These are phyloP conservation scores for Corymbia citriodora DNA, from an alignment of 441 rosid genomes.

Conservation along the genomic window DNA sequence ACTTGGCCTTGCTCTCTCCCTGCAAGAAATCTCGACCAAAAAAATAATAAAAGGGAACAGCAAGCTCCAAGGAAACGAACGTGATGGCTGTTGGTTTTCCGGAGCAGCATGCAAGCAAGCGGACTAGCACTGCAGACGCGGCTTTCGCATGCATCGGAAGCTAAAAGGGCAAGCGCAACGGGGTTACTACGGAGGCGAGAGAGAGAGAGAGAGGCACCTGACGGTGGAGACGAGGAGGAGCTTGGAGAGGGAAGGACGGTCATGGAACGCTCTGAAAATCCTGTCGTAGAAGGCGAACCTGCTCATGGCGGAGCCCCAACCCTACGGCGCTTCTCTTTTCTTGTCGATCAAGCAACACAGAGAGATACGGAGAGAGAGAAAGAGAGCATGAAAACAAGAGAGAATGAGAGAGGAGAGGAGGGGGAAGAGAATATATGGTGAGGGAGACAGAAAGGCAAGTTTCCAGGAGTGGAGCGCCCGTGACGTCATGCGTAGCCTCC, in stretches of 20 bases:
- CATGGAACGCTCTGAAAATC: not conserved
- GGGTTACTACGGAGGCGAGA: not conserved
- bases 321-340: not conserved
- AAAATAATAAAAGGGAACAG: not conserved
- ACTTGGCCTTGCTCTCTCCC: not conserved
- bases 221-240: conserved; percentile 1
- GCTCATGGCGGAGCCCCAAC: not conserved
- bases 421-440: not conserved
- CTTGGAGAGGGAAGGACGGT: not conserved
- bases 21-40: not conserved
- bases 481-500: not conserved
- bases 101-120: not conserved
- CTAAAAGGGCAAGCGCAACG: not conserved
- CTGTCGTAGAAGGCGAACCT: conserved; percentile 3
- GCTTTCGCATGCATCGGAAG: not conserved
- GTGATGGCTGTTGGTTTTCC: not conserved
- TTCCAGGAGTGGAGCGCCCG: not conserved
- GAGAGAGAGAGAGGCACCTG: not conserved
- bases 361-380: not conserved
- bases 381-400: not conserved
- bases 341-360: not conserved
- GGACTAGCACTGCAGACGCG: not conserved
- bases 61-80: not conserved
- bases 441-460: not conserved
- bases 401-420: not conserved